phyloP scores from a whole-genome alignment of 164 flowering plant species.

The Pachysandra terminalis region DNA sequence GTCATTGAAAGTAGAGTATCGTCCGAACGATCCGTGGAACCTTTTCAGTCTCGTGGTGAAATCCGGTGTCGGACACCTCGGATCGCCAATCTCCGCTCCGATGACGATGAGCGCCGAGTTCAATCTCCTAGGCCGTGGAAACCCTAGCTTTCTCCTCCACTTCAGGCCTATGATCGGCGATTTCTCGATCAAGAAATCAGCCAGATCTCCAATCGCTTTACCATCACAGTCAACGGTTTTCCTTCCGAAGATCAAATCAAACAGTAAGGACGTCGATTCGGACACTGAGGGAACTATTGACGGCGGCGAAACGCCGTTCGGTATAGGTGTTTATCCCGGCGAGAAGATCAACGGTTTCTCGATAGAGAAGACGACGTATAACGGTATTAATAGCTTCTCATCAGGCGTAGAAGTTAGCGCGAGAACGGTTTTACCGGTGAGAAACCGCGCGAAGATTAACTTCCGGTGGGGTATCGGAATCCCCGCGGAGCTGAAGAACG shows the following conservation, averaged over 20 bases:
- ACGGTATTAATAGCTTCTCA: conserved; percentile 18
- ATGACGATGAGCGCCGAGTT: conserved; percentile 62
- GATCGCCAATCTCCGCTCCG: conserved; percentile 57
- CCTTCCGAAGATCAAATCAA: too few relatives aligned
- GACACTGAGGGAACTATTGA: conserved; percentile 16
- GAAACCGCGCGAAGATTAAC: conserved; percentile 35
- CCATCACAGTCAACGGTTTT: too few relatives aligned
- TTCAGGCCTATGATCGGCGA: conserved; percentile 68
- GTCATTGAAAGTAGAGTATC: conserved; percentile 45
- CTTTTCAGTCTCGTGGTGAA: conserved; percentile 60
- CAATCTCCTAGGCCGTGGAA: conserved; percentile 37
- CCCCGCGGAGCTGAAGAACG: conserved; percentile 34
- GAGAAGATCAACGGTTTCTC: conserved; percentile 9
- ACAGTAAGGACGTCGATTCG: conserved; percentile 20
- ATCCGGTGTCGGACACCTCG: conserved; percentile 63
- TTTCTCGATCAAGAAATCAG: conserved; percentile 48
- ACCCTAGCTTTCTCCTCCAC: conserved; percentile 61
- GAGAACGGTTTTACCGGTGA: conserved; percentile 51
- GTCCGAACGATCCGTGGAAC: conserved; percentile 62
- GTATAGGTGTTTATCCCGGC: conserved; percentile 9
- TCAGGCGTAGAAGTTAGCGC: conserved; percentile 52
- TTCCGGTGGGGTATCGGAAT: conserved; percentile 61
- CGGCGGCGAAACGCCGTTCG: conserved; percentile 10
- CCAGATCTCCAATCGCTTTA: conserved; percentile 8
- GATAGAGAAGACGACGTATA: background rate